These are phyloP conservation scores for Plasmodium reichenowi DNA, from an alignment of 169 alveolate genomes.

Conservation along the genomic window DNA sequence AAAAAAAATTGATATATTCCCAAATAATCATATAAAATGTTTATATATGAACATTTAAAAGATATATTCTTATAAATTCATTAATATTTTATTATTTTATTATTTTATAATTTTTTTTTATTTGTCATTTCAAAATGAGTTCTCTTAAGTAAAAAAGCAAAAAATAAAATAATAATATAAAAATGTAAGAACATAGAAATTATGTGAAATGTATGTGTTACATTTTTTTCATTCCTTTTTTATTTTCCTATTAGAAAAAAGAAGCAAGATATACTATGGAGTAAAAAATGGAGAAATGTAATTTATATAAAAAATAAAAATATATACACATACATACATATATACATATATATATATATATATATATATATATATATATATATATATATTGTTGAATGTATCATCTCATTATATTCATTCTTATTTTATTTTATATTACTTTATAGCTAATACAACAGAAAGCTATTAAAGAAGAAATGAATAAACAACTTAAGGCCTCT, in stretches of 20 bases:
- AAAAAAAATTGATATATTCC: no score
- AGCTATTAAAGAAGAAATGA: constrained; percentile 72
- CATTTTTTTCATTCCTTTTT: neutral
- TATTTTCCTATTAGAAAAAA: constrained; percentile 35
- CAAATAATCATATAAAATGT: no score
- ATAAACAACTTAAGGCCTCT: constrained; percentile 58
- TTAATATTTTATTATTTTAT: no score
- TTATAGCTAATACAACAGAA: constrained; percentile 65
- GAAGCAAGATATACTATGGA: constrained; percentile 74
- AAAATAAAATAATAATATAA: neutral
- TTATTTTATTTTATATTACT: neutral
- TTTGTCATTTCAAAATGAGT: constrained; percentile 26
- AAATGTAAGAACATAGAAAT: neutral
- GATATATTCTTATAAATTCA: no score
- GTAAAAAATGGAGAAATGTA: constrained; percentile 72
- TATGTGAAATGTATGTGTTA: neutral
- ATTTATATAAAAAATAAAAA: neutral
- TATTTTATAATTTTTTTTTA: neutral
- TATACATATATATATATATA: neutral
- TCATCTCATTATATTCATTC: neutral
- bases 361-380: neutral
- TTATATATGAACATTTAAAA: no score
- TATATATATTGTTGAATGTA: neutral
- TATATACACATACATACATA: neutral
- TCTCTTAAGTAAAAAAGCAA: constrained; percentile 43